phyloP scores from a whole-genome alignment of 176 grass and related monocot species.

The Eremochloa ophiuroides region DNA sequence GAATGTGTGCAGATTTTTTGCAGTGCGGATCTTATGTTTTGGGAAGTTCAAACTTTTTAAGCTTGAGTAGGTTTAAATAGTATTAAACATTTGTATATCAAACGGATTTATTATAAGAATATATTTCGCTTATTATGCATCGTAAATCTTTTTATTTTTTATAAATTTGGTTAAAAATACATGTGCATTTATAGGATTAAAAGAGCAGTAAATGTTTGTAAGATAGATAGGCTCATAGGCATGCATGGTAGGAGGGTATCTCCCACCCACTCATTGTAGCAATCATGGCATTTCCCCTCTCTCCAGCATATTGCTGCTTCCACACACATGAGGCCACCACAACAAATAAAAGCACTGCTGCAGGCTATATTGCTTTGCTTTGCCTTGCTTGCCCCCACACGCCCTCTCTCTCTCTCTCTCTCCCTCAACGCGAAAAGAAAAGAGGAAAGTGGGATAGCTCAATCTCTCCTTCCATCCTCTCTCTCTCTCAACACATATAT shows the following conservation, averaged over 20 bases:
- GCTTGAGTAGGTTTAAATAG: too few relatives aligned
- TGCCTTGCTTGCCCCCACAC: conserved; percentile 40
- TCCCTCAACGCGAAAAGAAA: conserved; percentile 39
- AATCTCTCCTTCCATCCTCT: conserved; percentile 44
- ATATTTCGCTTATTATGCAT: too few relatives aligned
- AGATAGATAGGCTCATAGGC: neutral
- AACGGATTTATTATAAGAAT: too few relatives aligned
- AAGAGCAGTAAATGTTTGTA: neutral
- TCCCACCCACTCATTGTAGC: conserved; percentile 87
- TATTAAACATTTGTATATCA: too few relatives aligned
- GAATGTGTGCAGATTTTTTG: too few relatives aligned
- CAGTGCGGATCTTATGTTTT: too few relatives aligned
- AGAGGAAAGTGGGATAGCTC: conserved; percentile 50
- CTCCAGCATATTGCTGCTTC: conserved; percentile 34
- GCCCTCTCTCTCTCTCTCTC: conserved; percentile 28
- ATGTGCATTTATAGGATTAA: too few relatives aligned
- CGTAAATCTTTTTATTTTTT: too few relatives aligned
- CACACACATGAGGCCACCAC: conserved; percentile 36
- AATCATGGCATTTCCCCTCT: conserved; percentile 51
- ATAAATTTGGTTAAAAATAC: neutral
- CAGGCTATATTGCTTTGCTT: neutral
- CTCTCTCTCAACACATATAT: conserved; percentile 15
- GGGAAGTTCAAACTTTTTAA: too few relatives aligned
- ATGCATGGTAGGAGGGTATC: conserved; percentile 35
- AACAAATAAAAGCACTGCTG: conserved; percentile 29